Percentiles rank a stretch among this genome's conserved stretches.
Evolutionary conservation across 345 rosid genomes (phyloP).

Genomic region (Ceriops tagal): DNA sequence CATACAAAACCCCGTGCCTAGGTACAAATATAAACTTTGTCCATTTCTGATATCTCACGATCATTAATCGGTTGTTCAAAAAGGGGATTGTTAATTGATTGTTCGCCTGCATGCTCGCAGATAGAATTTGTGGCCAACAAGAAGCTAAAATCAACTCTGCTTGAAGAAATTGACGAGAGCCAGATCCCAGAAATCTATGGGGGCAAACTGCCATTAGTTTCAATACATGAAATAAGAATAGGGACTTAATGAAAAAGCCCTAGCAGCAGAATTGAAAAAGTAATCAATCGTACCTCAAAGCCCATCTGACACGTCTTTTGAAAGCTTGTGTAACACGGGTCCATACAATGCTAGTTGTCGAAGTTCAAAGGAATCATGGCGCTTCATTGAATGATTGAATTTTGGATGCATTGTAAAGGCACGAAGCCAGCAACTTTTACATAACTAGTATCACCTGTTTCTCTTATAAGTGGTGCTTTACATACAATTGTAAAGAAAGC

Average conservation of each 20-base stretch:
- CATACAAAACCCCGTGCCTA: background rate
- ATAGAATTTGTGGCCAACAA: slow-evolving; percentile 44
- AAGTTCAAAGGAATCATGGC: too few relatives aligned
- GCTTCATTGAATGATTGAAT: too few relatives aligned
- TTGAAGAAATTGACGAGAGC: slow-evolving; percentile 48
- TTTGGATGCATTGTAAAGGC: too few relatives aligned
- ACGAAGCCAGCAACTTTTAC: too few relatives aligned
- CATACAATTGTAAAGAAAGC: too few relatives aligned
- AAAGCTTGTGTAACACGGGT: too few relatives aligned
- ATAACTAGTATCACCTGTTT: too few relatives aligned
- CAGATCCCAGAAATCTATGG: slow-evolving; percentile 49
- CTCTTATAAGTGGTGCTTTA: too few relatives aligned
- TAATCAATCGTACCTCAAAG: too few relatives aligned
- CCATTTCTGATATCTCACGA: background rate
- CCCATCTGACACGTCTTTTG: too few relatives aligned
- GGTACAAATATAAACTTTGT: background rate
- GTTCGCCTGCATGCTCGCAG: slow-evolving; percentile 20
- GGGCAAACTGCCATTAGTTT: slow-evolving; percentile 30
- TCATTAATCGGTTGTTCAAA: background rate
- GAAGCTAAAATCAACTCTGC: slow-evolving; percentile 37
- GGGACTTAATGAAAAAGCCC: background rate
- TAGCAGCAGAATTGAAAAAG: background rate
- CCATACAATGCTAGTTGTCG: too few relatives aligned
- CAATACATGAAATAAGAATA: slow-evolving; percentile 1
- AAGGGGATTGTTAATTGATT: background rate